Percentiles rank a stretch among this genome's conserved stretches.
phyloP scores from a whole-genome alignment of 306 rosid species.

The Urtica urens region DNA sequence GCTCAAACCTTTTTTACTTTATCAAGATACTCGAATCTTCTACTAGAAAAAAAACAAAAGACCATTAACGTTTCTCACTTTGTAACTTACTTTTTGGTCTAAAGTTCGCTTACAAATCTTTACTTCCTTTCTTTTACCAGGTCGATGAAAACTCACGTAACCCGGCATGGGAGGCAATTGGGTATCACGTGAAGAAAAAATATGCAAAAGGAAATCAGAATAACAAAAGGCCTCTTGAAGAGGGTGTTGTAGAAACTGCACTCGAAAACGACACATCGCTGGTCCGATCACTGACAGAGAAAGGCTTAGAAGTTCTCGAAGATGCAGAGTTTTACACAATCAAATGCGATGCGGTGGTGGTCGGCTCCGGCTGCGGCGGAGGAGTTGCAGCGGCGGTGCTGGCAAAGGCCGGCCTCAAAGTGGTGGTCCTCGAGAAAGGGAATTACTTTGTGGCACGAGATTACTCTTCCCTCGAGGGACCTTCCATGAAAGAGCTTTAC shows the following conservation, averaged over 20 bases:
- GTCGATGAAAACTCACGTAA: constrained; percentile 41
- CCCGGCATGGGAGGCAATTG: constrained; percentile 60
- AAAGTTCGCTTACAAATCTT: neutral
- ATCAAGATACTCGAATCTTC: too few relatives aligned
- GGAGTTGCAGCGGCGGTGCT: constrained; percentile 96
- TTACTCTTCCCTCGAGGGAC: constrained; percentile 77
- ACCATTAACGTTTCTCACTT: too few relatives aligned
- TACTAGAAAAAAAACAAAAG: too few relatives aligned
- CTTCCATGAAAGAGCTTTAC: constrained; percentile 58
- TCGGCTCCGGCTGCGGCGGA: constrained; percentile 93
- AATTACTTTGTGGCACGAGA: constrained; percentile 66
- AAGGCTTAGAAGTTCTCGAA: constrained; percentile 56
- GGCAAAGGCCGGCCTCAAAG: constrained; percentile 72
- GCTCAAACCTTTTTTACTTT: too few relatives aligned
- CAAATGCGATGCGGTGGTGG: constrained; percentile 76
- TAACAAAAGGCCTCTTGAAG: constrained; percentile 54
- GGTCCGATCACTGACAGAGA: constrained; percentile 38
- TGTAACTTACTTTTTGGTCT: too few relatives aligned
- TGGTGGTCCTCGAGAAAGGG: constrained; percentile 73
- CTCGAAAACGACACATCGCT: constrained; percentile 39
- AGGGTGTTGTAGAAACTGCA: constrained; percentile 57
- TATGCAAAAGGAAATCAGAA: constrained; percentile 7
- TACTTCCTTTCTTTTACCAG: constrained; percentile 19
- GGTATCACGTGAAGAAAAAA: constrained; percentile 42
- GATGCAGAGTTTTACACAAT: constrained; percentile 37